Conservation (phyloP, 1,284 basidiomycete species). For the Ustanciosporium gigantosporum region DNA sequence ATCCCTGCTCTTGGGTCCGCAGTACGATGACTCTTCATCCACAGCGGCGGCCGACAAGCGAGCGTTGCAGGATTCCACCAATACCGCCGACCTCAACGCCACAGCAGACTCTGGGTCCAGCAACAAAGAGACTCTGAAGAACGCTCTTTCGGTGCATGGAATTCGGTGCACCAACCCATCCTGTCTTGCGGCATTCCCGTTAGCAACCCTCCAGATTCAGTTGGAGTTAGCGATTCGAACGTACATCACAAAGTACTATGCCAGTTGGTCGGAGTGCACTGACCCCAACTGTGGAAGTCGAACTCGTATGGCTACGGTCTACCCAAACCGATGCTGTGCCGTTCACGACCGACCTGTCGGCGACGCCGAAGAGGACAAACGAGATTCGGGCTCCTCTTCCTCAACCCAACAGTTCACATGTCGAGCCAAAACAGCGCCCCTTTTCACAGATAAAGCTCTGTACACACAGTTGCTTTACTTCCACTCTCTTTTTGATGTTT, state of each 20-base stretch:
- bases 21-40: too few species aligned
- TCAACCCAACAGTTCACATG: slow-evolving; percentile 21
- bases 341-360: slow-evolving; percentile 26
- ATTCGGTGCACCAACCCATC: slow-evolving; percentile 29
- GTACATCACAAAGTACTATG: slow-evolving; percentile 81
- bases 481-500: slow-evolving; percentile 47
- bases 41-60: slow-evolving; percentile 1
- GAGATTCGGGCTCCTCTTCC: neutral
- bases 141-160: slow-evolving; percentile 28
- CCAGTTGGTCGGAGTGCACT: slow-evolving; percentile 84
- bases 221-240: slow-evolving; percentile 81
- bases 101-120: too few species aligned
- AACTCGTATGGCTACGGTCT: slow-evolving; percentile 89
- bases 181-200: slow-evolving; percentile 19
- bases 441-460: slow-evolving; percentile 54
- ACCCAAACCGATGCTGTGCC: slow-evolving; percentile 67
- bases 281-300: slow-evolving; percentile 80
- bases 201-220: slow-evolving; percentile 65
- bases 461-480: slow-evolving; percentile 58
- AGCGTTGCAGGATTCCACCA: slow-evolving; percentile 12
- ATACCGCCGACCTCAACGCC: neutral
- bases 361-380: slow-evolving; percentile 7
- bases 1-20: slow-evolving; percentile 27
- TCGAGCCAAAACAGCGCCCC: slow-evolving; percentile 30
- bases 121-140: too few species aligned